Conservation (phyloP, 2,329 filamentous ascomycete species). For the Stagonosporopsis chrysanthemi region DNA sequence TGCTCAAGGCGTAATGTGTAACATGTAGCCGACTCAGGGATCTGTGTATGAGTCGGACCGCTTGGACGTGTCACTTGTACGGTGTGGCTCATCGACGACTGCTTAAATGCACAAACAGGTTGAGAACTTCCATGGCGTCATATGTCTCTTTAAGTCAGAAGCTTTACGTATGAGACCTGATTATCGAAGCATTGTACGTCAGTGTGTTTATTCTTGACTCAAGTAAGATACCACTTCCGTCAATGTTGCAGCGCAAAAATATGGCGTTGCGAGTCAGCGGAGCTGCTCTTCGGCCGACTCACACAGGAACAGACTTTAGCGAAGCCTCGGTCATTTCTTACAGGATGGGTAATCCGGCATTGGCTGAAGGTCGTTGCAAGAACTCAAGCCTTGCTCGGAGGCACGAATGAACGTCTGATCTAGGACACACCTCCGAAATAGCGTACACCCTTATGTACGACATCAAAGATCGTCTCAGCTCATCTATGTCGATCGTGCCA, state of each 20-base stretch:
- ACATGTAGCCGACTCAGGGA: neutral
- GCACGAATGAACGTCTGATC: conserved; percentile 23
- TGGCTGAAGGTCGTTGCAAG: conserved; percentile 5
- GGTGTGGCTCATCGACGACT: neutral
- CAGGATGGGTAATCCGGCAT: conserved; percentile 5
- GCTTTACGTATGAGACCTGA: neutral
- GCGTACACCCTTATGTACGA: conserved; percentile 34
- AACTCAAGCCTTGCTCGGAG: conserved; percentile 19
- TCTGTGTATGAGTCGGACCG: neutral
- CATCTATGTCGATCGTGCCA: conserved; percentile 21
- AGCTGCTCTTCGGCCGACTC: conserved; percentile 1
- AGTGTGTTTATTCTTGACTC: conserved; percentile 13
- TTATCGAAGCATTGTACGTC: neutral
- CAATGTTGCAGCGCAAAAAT: neutral
- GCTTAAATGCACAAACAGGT: neutral
- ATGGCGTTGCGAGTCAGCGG: conserved; percentile 10
- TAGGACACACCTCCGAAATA: conserved; percentile 22
- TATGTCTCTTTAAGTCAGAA: neutral
- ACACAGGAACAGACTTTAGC: conserved; percentile 3
- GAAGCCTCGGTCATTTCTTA: neutral
- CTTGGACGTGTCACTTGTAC: neutral
- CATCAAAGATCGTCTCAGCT: conserved; percentile 32
- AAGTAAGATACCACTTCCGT: conserved; percentile 1
- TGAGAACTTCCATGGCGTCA: conserved; percentile 3
- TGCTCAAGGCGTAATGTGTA: neutral